A percentile compares a stretch with the other conserved stretches of the same genome.
Conservation (phyloP, 352 stramenopile species). For the Phytophthora pinifolia region DNA sequence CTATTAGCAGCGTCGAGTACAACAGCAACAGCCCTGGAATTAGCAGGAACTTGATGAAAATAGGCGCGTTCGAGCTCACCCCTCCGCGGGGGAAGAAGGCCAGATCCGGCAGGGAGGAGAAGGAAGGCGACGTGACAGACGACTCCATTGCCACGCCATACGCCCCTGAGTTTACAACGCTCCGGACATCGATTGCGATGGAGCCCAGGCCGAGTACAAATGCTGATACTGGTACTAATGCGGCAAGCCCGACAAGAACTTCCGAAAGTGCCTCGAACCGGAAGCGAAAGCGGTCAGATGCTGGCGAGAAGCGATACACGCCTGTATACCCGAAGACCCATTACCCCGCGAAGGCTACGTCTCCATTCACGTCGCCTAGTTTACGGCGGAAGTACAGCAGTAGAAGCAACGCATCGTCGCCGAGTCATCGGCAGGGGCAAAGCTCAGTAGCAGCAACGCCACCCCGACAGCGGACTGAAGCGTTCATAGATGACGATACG, state of each 20-base stretch:
- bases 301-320: slow-evolving; percentile 19
- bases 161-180: slow-evolving; percentile 62
- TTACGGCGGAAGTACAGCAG: slow-evolving; percentile 74
- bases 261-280: slow-evolving; percentile 30
- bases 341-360: slow-evolving; percentile 33
- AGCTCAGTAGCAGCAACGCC: slow-evolving; percentile 21
- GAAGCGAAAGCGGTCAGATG: slow-evolving; percentile 52
- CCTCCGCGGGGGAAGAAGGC: slow-evolving; percentile 43
- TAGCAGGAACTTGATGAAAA: slow-evolving; percentile 82
- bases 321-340: slow-evolving; percentile 54
- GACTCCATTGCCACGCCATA: slow-evolving; percentile 44
- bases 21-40: slow-evolving; percentile 60
- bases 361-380: slow-evolving; percentile 41
- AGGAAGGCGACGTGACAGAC: slow-evolving; percentile 27
- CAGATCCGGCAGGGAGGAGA: slow-evolving; percentile 11
- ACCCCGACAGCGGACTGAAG: slow-evolving; percentile 29
- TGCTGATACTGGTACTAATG: background rate
- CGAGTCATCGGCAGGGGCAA: slow-evolving; percentile 23
- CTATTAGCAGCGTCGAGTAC: slow-evolving; percentile 74
- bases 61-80: slow-evolving; percentile 77
- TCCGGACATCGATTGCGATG: slow-evolving; percentile 33
- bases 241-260: slow-evolving; percentile 10
- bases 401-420: slow-evolving; percentile 51
- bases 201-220: slow-evolving; percentile 10
- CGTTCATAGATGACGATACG: slow-evolving; percentile 53